Evolutionary conservation across 179 eudicot genomes (phyloP), one percentile per base, ranked within the genome.

Genomic region (Carnegiea gigantea): DNA sequence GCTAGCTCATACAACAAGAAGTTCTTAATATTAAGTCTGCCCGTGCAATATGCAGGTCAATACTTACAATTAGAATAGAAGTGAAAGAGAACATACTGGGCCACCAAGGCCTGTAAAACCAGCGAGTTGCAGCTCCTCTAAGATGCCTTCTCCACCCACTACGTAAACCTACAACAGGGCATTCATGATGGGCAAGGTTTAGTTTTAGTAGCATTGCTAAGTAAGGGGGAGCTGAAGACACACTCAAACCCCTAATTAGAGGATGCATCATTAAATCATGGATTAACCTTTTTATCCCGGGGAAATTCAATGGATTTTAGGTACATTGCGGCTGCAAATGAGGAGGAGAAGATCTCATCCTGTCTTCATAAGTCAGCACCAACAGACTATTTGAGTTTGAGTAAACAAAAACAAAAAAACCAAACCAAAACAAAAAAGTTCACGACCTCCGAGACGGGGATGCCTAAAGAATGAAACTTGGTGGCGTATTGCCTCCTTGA

Each of bases 251-350:
- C 53, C n/a, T 8, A 78, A 21, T 21, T 21, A 21, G n/a, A 23
- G 28, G 68, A 23, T 23, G 68, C 68, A 67, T 30, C 13, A 67
- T 26, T 26, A 28, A 44, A 13, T 24, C 3, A 64, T 21, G 1
- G 40, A 53, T 5, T 6, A 28, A 91, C 98, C 96, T 96, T 96
- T 82, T 91, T 90, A 76, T 93, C 90, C 13, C 20, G 85, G 67
- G 98, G 92, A 75, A 87, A 94, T 38, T 87, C 78, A 76, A 90
- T 86, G 76, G 95, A 88, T 82, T 96, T 92, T 83, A 96, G 88
- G 89, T 86, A 96, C 97, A 94, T 92, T 33, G 99, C 95, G 0
- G 99, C 98, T 43, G 98, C 98, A 85, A 94, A 96, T 18, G 99
- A 92, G 26, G 97, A 94, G 71, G 90, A 86, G 85, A 92, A 96